Base-by-base conservation (phyloP, 176 grass and related monocot genomes). In the Phyllostachys edulis region DNA sequence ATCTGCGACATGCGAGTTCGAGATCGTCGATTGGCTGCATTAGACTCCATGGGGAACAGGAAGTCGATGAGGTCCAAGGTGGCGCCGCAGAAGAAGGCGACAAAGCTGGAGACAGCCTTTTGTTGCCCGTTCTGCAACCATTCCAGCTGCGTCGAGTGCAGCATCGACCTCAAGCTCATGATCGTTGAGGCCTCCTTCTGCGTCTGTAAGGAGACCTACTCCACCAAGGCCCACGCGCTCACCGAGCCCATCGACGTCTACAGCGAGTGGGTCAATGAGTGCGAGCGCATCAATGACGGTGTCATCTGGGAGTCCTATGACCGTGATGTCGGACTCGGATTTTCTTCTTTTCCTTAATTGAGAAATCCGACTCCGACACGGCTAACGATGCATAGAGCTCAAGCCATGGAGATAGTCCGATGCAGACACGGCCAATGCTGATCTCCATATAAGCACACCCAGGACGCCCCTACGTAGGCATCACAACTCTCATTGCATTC, bases 171-270 rank as follows among this genome's bases (percentile, higher is more conserved):
- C 5, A 21, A 34, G 44, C 2, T 2, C 44, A 2, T 2, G 14
- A 4, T 86, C 44, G 67, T 76, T 32, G 10, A 9, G n/a, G 76
- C 76, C 3, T 20, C 34, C 0, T 80, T 76, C 56, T 37, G 0
- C 44, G 4, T 32, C 32, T 86, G 84, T 67, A 23, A 39, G 21
- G 86, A 86, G 67, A 11, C 14, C 27, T 88, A 88, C 80, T 32
- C 21, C 80, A 88, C 86, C 74, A 8, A 0, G 3, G 47, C 67
- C 11, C 32, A 88, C 81, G 56, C 73, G 24, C 87, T 88, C 74
- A 88, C 87, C 12, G 73, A 88, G 64, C 86, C 86, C 80, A 15
- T 88, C 64, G 86, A 88, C 65, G 46, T 88, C 71, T 88, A 88
- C 80, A 24, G 20, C 72, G 80, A 88, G 63, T 83, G 80, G 86